Base-by-base conservation (phyloP, 352 stramenopile genomes). In the Plasmopara viticola region DNA sequence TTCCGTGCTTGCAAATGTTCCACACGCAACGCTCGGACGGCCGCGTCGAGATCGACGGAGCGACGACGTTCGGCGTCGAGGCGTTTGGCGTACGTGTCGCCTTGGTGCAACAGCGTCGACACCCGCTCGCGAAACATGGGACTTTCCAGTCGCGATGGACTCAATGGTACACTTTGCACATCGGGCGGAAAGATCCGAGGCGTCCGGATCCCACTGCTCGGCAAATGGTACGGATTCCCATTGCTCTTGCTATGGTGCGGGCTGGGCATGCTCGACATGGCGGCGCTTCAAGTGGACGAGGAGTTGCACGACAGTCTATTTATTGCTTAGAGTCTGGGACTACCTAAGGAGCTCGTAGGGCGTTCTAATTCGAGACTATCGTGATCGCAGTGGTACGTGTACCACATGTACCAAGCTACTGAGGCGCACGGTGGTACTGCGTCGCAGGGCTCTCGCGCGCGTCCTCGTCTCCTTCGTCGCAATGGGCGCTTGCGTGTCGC, bases 51-150 rank as follows among this genome's bases (percentile, higher is more conserved):
- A 12, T 89, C 75, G 14, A 66, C 45, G 10, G 63, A 62, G 39
- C 78, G 78, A 2, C 78, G 69, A 0, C 66, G 59, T 34, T 89
- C 78, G 15, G 73, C 71, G 47, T 89, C 78, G 0, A 89, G 64
- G 0, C 70, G 68, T 60, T 89, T 89, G 15, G 78, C 75, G 56
- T 87, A 89, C 37, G 70, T 65, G 51, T 89, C 78, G 15, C 78
- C 75, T 59, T 89, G 78, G 12, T 87, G 75, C 75, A 89, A 85
- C 31, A 89, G 48, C 30, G 64, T 68, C 2, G 40, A 58, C n/a
- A 89, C 70, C 29, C 74, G 75, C 37, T 87, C 75, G 12, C 68
- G 73, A 52, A 89, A 89, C 62, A 86, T 76, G 15, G 78, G 75
- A 53, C 72, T 89, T 41, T 89, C 78, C 35, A 89, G 74, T 15